A percentile compares a stretch with the other conserved stretches of the same genome.
phyloP scores from a whole-genome alignment of 1,284 basidiomycete genomes.

The Ganoderma leucocontextum region DNA sequence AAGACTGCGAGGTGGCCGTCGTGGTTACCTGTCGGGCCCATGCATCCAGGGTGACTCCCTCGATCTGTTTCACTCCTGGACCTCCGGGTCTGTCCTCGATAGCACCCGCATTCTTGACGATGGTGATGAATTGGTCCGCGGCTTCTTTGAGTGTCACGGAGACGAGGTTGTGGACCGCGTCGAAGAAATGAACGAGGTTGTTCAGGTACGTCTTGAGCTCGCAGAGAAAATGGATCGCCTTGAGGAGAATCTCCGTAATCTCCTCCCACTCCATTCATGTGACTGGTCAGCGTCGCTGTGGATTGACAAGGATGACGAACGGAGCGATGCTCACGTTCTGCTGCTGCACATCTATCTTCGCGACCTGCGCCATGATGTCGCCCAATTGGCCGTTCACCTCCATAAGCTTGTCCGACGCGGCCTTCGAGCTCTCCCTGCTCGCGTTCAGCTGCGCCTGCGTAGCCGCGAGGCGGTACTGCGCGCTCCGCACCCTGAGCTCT shows the following conservation, averaged over 20 bases:
- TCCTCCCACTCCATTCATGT: conserved; percentile 15
- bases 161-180: conserved; percentile 20
- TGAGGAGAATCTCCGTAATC: conserved; percentile 12
- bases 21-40: conserved; percentile 16
- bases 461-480: conserved; percentile 12
- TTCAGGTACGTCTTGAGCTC: conserved; percentile 24
- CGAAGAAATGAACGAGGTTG: conserved; percentile 24
- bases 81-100: conserved; percentile 4
- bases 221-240: conserved; percentile 20
- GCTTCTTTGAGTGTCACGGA: conserved; percentile 14
- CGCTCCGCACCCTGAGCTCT: conserved; percentile 9
- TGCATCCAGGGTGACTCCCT: conserved; percentile 14
- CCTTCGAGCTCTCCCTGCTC: conserved; percentile 15
- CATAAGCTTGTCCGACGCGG: conserved; percentile 18
- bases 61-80: not conserved
- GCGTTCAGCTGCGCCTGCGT: conserved; percentile 19
- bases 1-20: not conserved
- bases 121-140: conserved; percentile 18
- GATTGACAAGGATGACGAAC: not conserved
- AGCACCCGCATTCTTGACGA: conserved; percentile 9
- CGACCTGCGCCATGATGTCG: conserved; percentile 17
- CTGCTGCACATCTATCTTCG: conserved; percentile 14
- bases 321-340: conserved; percentile 6
- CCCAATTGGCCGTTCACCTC: conserved; percentile 18
- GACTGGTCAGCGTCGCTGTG: too few species aligned